Evolutionary conservation across 179 eudicot genomes (phyloP).

Genomic region (Nepenthes alata): DNA sequence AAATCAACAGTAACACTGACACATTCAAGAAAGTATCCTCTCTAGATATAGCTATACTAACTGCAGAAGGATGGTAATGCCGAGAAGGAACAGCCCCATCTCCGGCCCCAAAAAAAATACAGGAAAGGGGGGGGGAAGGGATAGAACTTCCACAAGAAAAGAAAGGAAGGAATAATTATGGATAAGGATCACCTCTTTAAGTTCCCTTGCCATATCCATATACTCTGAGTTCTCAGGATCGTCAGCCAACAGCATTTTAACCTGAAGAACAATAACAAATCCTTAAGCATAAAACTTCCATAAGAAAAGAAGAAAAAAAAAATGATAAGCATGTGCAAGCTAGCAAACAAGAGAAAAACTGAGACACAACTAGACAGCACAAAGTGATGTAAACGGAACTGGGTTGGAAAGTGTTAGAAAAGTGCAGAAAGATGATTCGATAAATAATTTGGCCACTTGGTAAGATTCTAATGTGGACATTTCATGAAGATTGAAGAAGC

Average conservation of each 20-base stretch:
- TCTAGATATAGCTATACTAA: no score
- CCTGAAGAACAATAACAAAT: constrained; percentile 25
- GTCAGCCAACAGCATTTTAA: constrained; percentile 59
- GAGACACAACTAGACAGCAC: no score
- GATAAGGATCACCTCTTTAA: constrained; percentile 63
- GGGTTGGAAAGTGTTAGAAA: no score
- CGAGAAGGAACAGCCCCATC: not conserved
- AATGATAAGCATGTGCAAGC: not conserved
- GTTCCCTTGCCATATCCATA: constrained; percentile 89
- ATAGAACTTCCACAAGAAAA: not conserved
- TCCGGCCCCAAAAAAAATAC: not conserved
- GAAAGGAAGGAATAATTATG: constrained; percentile 3
- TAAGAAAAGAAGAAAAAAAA: not conserved
- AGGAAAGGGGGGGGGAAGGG: not conserved
- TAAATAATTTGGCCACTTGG: no score
- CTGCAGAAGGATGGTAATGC: no score
- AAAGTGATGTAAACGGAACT: no score
- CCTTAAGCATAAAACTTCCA: no score
- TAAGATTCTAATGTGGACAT: no score
- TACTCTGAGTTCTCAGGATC: constrained; percentile 84
- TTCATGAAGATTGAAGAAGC: no score
- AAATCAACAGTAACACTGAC: not conserved
- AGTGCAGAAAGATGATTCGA: no score
- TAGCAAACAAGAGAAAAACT: not conserved
- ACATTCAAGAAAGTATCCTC: no score